Percentiles rank a stretch among this genome's conserved stretches.
These are phyloP conservation scores for Pharnaceum exiguum DNA, from an alignment of 148 eudicot species.

Conservation along the genomic window DNA sequence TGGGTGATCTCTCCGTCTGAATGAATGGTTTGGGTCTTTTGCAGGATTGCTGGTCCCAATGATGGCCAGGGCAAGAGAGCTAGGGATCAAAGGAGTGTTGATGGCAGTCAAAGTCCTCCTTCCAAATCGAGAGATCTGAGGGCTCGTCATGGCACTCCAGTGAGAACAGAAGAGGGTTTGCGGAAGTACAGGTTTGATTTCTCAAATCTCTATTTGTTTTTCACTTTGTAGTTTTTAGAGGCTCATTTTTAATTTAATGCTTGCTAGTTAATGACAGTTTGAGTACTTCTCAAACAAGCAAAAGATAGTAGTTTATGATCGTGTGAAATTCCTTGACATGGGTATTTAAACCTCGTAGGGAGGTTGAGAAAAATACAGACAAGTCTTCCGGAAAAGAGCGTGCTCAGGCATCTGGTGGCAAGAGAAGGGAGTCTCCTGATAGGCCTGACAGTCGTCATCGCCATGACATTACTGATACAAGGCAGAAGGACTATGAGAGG, in stretches of 20 bases:
- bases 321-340: neutral
- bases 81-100: constrained; percentile 23
- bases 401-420: constrained; percentile 20
- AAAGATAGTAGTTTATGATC: neutral
- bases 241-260: neutral
- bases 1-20: too few species aligned
- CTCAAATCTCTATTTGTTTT: neutral
- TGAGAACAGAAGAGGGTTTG: constrained; percentile 18
- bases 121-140: constrained; percentile 30
- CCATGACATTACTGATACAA: constrained; percentile 26
- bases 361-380: constrained; percentile 28
- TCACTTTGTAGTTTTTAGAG: neutral
- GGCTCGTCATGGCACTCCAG: constrained; percentile 30
- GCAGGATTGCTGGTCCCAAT: constrained; percentile 41
- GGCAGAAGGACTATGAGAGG: constrained; percentile 30
- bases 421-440: constrained; percentile 31
- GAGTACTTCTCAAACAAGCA: too few species aligned
- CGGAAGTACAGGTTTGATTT: constrained; percentile 37
- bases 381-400: constrained; percentile 37
- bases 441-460: constrained; percentile 24
- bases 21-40: too few species aligned
- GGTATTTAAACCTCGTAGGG: constrained; percentile 36
- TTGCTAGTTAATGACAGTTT: neutral
- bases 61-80: constrained; percentile 23
- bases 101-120: constrained; percentile 39